Evolutionary conservation across 192 early-diverging fungal genomes (phyloP), one percentile per base, ranked within the genome.

Genomic region (Linderina pennispora): DNA sequence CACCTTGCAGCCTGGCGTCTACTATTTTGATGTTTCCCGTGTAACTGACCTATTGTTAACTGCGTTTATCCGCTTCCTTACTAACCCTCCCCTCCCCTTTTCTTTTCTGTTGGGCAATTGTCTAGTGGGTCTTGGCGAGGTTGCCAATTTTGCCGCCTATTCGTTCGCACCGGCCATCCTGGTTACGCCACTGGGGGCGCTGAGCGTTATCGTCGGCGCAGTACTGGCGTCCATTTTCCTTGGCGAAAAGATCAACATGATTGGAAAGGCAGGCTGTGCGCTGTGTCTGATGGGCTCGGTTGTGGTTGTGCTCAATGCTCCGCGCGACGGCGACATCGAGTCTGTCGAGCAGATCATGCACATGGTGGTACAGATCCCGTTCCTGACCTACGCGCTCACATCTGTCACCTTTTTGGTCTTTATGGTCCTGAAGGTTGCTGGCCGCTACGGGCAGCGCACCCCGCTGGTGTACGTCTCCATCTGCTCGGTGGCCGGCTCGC

Each of bases 101-200:
- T 16, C 28, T 20, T 19, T 32, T 24, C 25, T 48, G 10, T 4
- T 21, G 24, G 22, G 20, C 1, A n/a, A 4, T 36, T 4, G 58
- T 5, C 40, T 77, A 90, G 88, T 97, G 94, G 84, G 85, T 5
- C 55, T 91, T 23, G 94, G 94, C 45, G 94, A 97, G 75, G 73
- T 90, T 47, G 88, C 88, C 45, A 98, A 98, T 73, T 95, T 98
- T 77, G 77, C 88, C 2, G 94, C 94, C 10, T 97, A 97, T 59
- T 86, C 89, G 25, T 97, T 89, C 80, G 92, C 91, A 34, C 94
- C 94, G 1, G 91, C 94, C 31, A 93, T 97, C 60, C 76, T 97
- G 35, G 91, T 97, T 4, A 97, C 94, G 24, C 94, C 94, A 4
- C 72, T 97, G 40, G 94, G 94, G 23, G 90, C 91, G 20, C 75